phyloP scores from a whole-genome alignment of 192 early-diverging fungal species.

The Geosiphon pyriformis region DNA sequence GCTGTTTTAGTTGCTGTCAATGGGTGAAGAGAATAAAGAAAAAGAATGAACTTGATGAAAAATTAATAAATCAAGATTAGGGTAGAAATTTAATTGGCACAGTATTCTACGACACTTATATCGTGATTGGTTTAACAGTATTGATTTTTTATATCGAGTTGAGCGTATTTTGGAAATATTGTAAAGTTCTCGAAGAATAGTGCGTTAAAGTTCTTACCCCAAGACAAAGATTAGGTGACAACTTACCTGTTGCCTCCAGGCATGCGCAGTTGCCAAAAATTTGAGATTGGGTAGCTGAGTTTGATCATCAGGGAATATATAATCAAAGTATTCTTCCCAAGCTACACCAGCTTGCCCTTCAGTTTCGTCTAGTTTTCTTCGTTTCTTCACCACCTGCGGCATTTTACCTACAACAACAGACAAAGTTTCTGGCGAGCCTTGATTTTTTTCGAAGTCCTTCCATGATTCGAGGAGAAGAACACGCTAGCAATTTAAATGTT shows the following conservation, averaged over 20 bases:
- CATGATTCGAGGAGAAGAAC: constrained; percentile 87
- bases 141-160: no score
- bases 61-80: no score
- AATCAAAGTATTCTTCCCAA: constrained; percentile 98
- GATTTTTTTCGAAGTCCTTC: constrained; percentile 74
- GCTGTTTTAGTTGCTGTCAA: no score
- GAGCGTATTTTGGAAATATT: no score
- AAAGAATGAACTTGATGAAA: no score
- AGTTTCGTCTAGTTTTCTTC: constrained; percentile 62
- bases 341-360: constrained; percentile 51
- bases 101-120: no score
- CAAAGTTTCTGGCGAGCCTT: constrained; percentile 48
- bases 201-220: no score
- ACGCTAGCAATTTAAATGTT: constrained; percentile 41
- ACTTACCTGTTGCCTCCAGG: constrained; percentile 57
- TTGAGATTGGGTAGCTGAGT: constrained; percentile 81
- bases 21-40: no score
- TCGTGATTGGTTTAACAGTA: no score
- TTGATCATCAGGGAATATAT: constrained; percentile 97
- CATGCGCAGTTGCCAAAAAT: constrained; percentile 84
- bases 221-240: not conserved
- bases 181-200: no score
- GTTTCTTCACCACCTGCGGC: constrained; percentile 89
- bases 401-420: constrained; percentile 65
- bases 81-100: no score